phyloP scores from a whole-genome alignment of 78 protist genomes.

The Pelomyxa schiedti region DNA sequence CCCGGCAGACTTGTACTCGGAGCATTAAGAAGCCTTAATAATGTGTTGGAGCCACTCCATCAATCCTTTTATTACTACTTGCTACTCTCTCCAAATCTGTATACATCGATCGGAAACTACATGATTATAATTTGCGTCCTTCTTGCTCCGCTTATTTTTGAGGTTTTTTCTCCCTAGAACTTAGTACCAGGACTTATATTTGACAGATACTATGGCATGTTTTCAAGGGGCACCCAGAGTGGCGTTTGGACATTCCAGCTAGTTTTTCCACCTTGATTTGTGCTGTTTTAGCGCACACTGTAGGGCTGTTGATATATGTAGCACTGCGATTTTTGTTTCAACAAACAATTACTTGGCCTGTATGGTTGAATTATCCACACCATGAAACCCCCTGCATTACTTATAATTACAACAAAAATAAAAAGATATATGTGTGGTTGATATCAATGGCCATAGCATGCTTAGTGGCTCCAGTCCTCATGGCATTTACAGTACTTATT shows the following conservation, averaged over 20 bases:
- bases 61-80: constrained; percentile 67
- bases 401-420: too few relatives aligned
- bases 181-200: not conserved
- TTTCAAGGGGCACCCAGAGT: not conserved
- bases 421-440: too few relatives aligned
- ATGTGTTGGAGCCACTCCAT: constrained; percentile 55
- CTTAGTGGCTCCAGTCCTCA: too few relatives aligned
- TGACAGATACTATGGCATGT: not conserved
- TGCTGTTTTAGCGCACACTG: too few relatives aligned
- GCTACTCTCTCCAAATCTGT: constrained; percentile 24
- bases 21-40: constrained; percentile 34
- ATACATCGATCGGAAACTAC: constrained; percentile 61
- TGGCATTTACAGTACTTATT: too few relatives aligned
- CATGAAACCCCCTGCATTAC: too few relatives aligned
- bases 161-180: not conserved
- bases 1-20: constrained; percentile 22
- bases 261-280: too few relatives aligned
- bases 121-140: constrained; percentile 32
- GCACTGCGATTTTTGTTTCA: too few relatives aligned
- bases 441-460: not conserved
- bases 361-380: too few relatives aligned
- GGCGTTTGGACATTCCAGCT: not conserved
- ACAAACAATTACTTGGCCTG: too few relatives aligned
- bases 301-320: too few relatives aligned
- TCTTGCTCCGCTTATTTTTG: constrained; percentile 13